Evolutionary conservation across 2,329 filamentous ascomycete genomes (phyloP).

Genomic region (Apiospora koreana): DNA sequence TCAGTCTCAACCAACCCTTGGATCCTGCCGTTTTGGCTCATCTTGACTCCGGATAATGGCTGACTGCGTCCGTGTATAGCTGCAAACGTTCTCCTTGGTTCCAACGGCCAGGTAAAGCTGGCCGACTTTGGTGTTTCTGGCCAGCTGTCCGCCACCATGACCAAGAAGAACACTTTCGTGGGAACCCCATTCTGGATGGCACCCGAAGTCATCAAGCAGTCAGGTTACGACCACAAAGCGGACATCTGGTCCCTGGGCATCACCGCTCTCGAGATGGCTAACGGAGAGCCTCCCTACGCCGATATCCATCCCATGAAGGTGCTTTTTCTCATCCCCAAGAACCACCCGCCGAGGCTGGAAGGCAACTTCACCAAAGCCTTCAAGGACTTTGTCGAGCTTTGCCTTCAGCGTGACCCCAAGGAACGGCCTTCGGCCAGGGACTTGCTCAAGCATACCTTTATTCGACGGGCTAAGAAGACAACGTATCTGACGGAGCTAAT

Average conservation of each 20-base stretch:
- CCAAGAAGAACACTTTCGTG: conserved; percentile 98
- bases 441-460: conserved; percentile 84
- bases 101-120: conserved; percentile 93
- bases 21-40: not conserved
- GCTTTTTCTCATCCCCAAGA: conserved; percentile 93
- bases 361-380: conserved; percentile 81
- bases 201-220: conserved; percentile 97
- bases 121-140: conserved; percentile 97
- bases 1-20: no score
- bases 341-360: conserved; percentile 78
- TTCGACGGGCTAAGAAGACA: conserved; percentile 89
- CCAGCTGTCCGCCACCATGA: conserved; percentile 96
- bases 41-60: not conserved
- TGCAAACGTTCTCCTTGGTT: conserved; percentile 86
- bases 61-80: conserved; percentile 49
- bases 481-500: conserved; percentile 97
- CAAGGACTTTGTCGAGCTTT: conserved; percentile 82
- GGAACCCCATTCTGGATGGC: conserved; percentile 99
- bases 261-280: conserved; percentile 87
- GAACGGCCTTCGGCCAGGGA: conserved; percentile 87
- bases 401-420: conserved; percentile 84
- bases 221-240: conserved; percentile 95
- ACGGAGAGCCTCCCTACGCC: conserved; percentile 90
- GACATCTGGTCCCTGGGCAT: conserved; percentile 98
- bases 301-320: conserved; percentile 99